These are phyloP conservation scores for Selenicereus undatus DNA, from an alignment of 148 eudicot genomes.

Conservation along the genomic window DNA sequence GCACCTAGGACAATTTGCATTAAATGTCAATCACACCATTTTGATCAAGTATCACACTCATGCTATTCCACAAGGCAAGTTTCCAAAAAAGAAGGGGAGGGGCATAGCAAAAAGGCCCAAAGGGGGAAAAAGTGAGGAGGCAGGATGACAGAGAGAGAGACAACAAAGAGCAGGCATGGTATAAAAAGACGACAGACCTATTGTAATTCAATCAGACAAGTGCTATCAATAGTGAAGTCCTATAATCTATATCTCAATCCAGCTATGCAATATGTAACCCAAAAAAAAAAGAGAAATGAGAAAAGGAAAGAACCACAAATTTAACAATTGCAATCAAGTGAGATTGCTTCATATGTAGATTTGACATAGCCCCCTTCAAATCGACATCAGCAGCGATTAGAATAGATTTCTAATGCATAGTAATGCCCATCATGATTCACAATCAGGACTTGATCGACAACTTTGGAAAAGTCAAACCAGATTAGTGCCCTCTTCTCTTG, in stretches of 20 bases:
- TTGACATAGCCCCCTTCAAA: background rate
- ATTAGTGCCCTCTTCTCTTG: background rate
- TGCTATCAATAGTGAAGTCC: too few species aligned
- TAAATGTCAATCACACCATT: too few species aligned
- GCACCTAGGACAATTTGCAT: background rate
- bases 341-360: background rate
- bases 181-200: too few species aligned
- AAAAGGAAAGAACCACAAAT: background rate
- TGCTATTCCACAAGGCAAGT: too few species aligned
- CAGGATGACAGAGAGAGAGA: too few species aligned
- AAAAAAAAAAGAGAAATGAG: too few species aligned
- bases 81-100: too few species aligned
- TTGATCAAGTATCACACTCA: too few species aligned
- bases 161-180: too few species aligned
- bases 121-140: background rate
- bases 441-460: background rate
- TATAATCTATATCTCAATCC: background rate
- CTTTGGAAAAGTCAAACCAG: background rate
- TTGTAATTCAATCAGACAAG: too few species aligned
- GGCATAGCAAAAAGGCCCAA: background rate
- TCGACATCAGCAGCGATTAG: background rate
- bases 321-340: background rate
- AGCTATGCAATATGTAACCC: too few species aligned
- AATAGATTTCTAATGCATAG: background rate
- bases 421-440: background rate